Percentiles rank a stretch among this genome's conserved stretches.
These are phyloP conservation scores for Ballota nigra DNA, from an alignment of 257 asterid species.

Conservation along the genomic window DNA sequence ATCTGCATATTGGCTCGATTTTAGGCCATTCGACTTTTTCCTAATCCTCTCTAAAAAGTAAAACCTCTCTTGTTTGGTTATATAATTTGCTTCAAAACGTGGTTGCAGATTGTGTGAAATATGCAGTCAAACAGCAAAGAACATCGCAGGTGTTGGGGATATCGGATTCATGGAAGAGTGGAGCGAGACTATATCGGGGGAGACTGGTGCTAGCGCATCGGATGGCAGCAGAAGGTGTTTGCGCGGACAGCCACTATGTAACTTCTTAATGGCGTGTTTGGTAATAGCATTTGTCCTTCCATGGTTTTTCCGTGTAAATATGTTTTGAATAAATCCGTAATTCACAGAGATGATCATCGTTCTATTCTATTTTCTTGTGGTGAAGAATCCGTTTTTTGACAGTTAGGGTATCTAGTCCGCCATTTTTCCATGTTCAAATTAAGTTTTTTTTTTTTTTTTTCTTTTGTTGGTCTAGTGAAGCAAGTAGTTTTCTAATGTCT, in stretches of 20 bases:
- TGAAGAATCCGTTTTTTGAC: background rate
- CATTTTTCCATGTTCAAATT: background rate
- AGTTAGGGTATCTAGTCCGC: background rate
- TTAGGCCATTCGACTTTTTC: background rate
- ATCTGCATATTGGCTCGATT: background rate
- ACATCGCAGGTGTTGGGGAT: conserved; percentile 47
- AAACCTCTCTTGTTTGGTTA: background rate
- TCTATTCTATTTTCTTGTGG: background rate
- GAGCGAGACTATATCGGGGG: conserved; percentile 45
- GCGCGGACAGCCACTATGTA: conserved; percentile 64
- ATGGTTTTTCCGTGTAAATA: conserved; percentile 76
- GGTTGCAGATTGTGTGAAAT: conserved; percentile 75
- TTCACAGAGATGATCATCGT: background rate
- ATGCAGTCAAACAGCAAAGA: conserved; percentile 62
- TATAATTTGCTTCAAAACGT: background rate
- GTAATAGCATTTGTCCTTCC: conserved; percentile 71
- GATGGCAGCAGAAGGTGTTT: conserved; percentile 48
- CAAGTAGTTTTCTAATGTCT: background rate
- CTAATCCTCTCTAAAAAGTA: too few species aligned
- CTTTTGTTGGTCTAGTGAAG: background rate
- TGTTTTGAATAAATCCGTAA: conserved; percentile 32
- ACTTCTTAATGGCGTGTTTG: conserved; percentile 73
- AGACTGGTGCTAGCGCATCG: conserved; percentile 2
- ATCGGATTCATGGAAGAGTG: conserved; percentile 63
- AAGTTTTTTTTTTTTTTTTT: background rate